These are phyloP conservation scores for Pholiota microspora DNA, from an alignment of 768 basidiomycete genomes.

Conservation along the genomic window DNA sequence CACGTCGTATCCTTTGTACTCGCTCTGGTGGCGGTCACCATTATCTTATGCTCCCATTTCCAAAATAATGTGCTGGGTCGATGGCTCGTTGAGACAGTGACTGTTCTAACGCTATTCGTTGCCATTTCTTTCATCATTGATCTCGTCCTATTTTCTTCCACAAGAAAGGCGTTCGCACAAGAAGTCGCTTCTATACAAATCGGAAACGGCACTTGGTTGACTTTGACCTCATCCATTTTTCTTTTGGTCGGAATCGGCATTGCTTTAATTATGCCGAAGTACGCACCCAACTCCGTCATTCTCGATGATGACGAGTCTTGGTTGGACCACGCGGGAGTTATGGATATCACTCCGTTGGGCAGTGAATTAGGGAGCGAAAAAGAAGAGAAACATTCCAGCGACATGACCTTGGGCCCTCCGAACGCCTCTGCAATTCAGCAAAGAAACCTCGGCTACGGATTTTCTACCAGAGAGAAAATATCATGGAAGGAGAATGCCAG, in stretches of 20 bases:
- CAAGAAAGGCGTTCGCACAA: neutral
- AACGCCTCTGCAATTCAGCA: neutral
- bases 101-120: neutral
- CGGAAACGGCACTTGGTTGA: slow-evolving; percentile 10
- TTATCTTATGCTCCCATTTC: neutral
- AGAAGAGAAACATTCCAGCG: neutral
- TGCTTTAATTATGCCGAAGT: neutral
- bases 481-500: neutral
- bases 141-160: neutral
- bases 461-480: neutral
- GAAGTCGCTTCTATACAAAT: neutral
- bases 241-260: neutral
- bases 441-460: neutral
- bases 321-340: neutral
- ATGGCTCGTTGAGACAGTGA: neutral
- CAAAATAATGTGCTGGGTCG: neutral
- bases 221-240: slow-evolving; percentile 2
- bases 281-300: neutral
- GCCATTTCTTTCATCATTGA: neutral
- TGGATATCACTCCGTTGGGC: neutral
- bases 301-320: neutral
- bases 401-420: neutral
- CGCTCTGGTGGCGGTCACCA: neutral
- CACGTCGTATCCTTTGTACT: slow-evolving; percentile 6
- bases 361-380: neutral